phyloP scores from a whole-genome alignment of 2,329 filamentous ascomycete genomes.

The Phaeophleospora eucalypticola region DNA sequence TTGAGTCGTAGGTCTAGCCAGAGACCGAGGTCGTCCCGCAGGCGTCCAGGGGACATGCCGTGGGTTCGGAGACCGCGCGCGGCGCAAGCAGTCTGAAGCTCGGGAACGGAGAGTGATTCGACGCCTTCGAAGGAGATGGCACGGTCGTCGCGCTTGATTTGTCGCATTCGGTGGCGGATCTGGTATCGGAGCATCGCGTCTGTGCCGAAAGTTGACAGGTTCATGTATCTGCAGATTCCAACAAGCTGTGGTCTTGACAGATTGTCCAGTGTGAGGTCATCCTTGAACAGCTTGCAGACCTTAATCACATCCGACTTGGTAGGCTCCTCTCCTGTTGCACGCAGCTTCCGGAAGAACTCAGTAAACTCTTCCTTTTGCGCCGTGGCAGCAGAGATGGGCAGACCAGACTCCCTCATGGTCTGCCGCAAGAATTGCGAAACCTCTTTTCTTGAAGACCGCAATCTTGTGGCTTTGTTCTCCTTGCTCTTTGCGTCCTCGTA shows the following conservation, averaged over 20 bases:
- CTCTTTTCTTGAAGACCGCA: constrained; percentile 85
- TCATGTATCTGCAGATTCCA: constrained; percentile 98
- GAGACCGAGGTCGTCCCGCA: constrained; percentile 84
- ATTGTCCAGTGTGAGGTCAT: constrained; percentile 96
- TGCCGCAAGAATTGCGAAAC: constrained; percentile 85
- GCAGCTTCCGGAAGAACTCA: constrained; percentile 94
- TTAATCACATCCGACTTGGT: constrained; percentile 91
- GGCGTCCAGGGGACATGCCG: constrained; percentile 79
- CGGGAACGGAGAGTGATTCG: constrained; percentile 84
- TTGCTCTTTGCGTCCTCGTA: constrained; percentile 90
- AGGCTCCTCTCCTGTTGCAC: constrained; percentile 84
- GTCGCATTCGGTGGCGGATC: constrained; percentile 93
- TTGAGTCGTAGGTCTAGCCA: constrained; percentile 93
- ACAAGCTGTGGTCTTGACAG: constrained; percentile 91
- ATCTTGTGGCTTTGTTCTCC: constrained; percentile 76
- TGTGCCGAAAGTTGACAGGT: constrained; percentile 92
- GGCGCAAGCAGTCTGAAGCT: constrained; percentile 87
- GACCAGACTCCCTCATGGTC: constrained; percentile 86
- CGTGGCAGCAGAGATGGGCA: constrained; percentile 78
- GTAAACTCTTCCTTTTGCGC: constrained; percentile 90
- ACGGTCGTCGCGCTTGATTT: constrained; percentile 97
- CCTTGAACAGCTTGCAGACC: constrained; percentile 98
- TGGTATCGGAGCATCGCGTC: constrained; percentile 98
- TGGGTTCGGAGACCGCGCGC: constrained; percentile 90
- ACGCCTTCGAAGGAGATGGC: constrained; percentile 93